A percentile compares a stretch with the other conserved stretches of the same genome.
These are phyloP conservation scores for Boletus coccyginus DNA, from an alignment of 768 basidiomycete species.

Conservation along the genomic window DNA sequence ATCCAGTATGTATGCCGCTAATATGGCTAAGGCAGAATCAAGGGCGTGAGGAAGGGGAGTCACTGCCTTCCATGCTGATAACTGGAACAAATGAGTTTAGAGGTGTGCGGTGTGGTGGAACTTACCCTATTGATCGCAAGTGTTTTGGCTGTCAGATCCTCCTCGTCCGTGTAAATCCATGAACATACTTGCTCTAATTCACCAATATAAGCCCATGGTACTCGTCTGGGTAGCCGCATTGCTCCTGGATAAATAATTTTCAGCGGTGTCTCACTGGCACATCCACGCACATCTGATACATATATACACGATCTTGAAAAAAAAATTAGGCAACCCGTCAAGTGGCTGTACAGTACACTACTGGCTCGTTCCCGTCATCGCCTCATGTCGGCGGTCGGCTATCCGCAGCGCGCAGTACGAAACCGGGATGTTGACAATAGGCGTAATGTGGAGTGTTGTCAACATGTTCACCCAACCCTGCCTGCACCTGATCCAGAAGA, in stretches of 20 bases:
- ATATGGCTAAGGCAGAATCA: conserved; percentile 64
- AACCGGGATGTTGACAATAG: neutral
- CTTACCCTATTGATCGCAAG: conserved; percentile 65
- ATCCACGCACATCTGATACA: neutral
- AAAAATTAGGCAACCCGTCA: neutral
- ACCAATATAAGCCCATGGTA: conserved; percentile 67
- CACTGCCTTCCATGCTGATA: conserved; percentile 77
- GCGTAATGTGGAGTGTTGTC: too few species aligned
- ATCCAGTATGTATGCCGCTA: conserved; percentile 62
- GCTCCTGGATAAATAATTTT: neutral
- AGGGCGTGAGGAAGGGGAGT: conserved; percentile 79
- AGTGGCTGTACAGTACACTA: neutral
- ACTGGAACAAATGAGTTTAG: conserved; percentile 37
- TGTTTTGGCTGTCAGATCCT: conserved; percentile 51
- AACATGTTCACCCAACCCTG: conserved; percentile 3
- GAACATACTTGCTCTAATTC: conserved; percentile 77
- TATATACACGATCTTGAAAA: neutral
- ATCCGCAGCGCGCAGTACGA: neutral
- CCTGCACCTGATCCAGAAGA: conserved; percentile 7
- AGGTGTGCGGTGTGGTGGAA: conserved; percentile 7
- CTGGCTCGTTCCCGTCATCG: neutral
- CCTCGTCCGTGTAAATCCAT: conserved; percentile 71
- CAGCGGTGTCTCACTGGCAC: neutral
- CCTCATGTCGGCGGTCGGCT: neutral
- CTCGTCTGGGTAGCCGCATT: conserved; percentile 76